Percentiles rank a stretch among this genome's conserved stretches.
phyloP scores from a whole-genome alignment of 176 grass and related monocot genomes.

The Oryza nivara region DNA sequence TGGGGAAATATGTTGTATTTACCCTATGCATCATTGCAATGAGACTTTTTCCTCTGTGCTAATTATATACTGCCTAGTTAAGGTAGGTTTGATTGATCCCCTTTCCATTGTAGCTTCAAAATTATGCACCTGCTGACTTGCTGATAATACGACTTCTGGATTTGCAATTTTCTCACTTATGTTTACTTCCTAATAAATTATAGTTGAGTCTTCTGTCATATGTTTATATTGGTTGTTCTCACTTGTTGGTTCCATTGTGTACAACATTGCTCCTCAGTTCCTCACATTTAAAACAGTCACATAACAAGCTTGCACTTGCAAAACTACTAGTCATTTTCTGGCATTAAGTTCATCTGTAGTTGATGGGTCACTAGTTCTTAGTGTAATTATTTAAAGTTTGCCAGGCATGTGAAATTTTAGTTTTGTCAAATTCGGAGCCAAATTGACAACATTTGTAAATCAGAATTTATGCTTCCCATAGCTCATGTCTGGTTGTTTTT shows the following conservation, averaged over 20 bases:
- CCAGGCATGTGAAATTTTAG: not conserved
- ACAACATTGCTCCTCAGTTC: not conserved
- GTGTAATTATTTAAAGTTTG: not conserved
- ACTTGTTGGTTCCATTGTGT: not conserved
- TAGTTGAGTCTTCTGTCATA: not conserved
- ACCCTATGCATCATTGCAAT: not conserved
- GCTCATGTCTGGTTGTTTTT: not conserved
- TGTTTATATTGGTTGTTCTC: slow-evolving; percentile 6
- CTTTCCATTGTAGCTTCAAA: not conserved
- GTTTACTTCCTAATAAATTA: not conserved
- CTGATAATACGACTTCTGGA: not conserved
- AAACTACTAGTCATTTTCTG: too few species aligned
- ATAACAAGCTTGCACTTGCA: not conserved
- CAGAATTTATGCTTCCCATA: not conserved
- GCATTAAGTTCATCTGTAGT: too few species aligned
- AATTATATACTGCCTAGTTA: not conserved
- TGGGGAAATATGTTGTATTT: not conserved
- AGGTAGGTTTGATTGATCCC: not conserved
- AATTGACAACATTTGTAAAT: not conserved
- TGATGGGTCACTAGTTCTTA: too few species aligned
- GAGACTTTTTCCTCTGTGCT: not conserved
- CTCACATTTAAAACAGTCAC: not conserved
- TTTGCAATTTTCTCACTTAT: not conserved
- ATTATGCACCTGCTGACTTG: not conserved
- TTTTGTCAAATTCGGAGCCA: not conserved